Base-by-base conservation (phyloP, 2,329 filamentous ascomycete species). In the Xylaria sp. region DNA sequence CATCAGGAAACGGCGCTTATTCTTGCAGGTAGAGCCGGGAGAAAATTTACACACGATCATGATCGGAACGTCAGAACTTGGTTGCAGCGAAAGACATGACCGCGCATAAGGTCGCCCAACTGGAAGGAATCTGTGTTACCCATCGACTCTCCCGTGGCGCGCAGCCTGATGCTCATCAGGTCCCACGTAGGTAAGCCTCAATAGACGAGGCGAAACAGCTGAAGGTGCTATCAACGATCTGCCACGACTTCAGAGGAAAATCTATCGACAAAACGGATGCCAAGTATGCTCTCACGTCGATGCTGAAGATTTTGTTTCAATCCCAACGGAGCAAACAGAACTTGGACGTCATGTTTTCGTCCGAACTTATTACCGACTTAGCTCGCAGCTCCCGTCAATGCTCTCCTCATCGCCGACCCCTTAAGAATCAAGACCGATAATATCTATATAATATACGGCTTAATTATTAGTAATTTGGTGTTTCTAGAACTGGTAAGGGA, bases 371-470 rank as follows among this genome's bases (percentile, higher is more conserved):
- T n/a, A n/a, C n/a, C 29, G 4, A 17, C 22, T 9, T 18, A 21
- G 20, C 50, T 48, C n/a, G n/a, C n/a, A n/a, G n/a, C n/a, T n/a
- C n/a, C 48, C 39, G 52, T 38, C 26, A 24, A 41, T 47, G 52
- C 58, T 60, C 58, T 52, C 46, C 46, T 50, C 52, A 48, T 51
- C 47, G 56, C 44, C 44, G 58, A 58, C 54, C 39, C 53, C 55
- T 45, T 59, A 18, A 34, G 29, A 22, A 51, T 17, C 50, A 50
- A 51, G 50, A 34, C 29, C 11, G 9, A 34, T 34, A 34, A 34
- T n/a, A 34, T 34, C 3, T 34, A 13, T 7, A 3, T 34, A 13
- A n/a, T n/a, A n/a, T n/a, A n/a, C n/a, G n/a, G n/a, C n/a, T n/a
- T n/a, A n/a, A n/a, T n/a, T n/a, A n/a, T n/a, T 13, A 7, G 11